Base-by-base conservation (phyloP, 2,329 filamentous ascomycete species). In the Orbilia oligospora region DNA sequence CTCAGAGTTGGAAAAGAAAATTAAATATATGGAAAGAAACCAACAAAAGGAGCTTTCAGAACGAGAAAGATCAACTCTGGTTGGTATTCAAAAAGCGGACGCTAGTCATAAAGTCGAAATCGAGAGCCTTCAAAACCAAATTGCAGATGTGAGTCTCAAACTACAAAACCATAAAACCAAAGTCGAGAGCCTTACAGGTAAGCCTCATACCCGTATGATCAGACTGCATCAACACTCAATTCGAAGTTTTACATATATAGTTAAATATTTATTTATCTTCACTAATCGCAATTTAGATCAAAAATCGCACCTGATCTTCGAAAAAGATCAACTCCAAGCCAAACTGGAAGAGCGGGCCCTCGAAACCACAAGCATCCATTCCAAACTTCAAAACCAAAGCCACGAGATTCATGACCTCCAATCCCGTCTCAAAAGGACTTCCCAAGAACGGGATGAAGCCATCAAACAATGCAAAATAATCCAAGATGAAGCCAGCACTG, bases 151-250 rank as follows among this genome's bases (percentile, higher is more conserved):
- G 3, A 56, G 16, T 24, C 65, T 55, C 24, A 38, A 69, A 5
- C 41, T 58, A 3, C 22, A 41, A n/a, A 44, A 46, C 16, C 55
- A 56, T 5, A 55, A 58, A n/a, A 46, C 65, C 5, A 69, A 44
- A 58, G 20, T 48, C 30, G 65, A 58, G 12, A 69, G 30, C n/a
- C 49, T 46, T 5, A n/a, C 51, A 56, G 65, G 65, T 58, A 53
- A 18, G 22, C 10, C 2, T n/a, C 16, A 30, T 1, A 3, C 10
- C 12, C 22, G 16, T 24, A 30, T n/a, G n/a, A n/a, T n/a, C n/a
- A n/a, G n/a, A n/a, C n/a, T n/a, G n/a, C n/a, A n/a, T n/a, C n/a
- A n/a, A n/a, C n/a, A n/a, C n/a, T n/a, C n/a, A n/a, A n/a, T n/a
- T n/a, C n/a, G n/a, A n/a, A n/a, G n/a, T n/a, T n/a, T n/a, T n/a